These are phyloP conservation scores for Reticulascus tulasneorum DNA, from an alignment of 2,329 filamentous ascomycete species.

Conservation along the genomic window DNA sequence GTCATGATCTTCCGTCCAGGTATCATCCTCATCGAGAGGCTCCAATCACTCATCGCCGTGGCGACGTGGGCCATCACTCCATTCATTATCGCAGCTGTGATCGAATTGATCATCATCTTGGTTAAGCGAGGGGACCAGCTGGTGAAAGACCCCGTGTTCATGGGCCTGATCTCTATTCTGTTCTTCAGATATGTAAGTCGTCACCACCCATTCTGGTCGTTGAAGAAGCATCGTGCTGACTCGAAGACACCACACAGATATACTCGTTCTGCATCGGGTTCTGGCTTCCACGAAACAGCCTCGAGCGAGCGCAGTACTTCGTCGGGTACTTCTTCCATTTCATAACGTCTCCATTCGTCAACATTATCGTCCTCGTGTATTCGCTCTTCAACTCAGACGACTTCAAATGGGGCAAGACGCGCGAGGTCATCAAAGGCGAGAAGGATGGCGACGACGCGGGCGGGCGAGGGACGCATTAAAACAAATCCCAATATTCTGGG, in stretches of 20 bases:
- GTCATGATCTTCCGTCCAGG: conserved; percentile 42
- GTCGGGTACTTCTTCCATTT: conserved; percentile 33
- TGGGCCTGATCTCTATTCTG: conserved; percentile 32
- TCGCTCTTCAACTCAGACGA: conserved; percentile 39
- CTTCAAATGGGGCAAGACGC: conserved; percentile 44
- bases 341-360: conserved; percentile 35
- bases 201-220: neutral
- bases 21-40: conserved; percentile 36
- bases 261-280: conserved; percentile 39
- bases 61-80: conserved; percentile 42
- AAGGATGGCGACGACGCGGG: conserved; percentile 17
- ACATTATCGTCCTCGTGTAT: conserved; percentile 37
- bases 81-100: conserved; percentile 38
- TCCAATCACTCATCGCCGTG: conserved; percentile 42
- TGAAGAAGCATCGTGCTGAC: conserved; percentile 3
- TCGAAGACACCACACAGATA: conserved; percentile 22
- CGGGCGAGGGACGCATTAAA: conserved; percentile 16
- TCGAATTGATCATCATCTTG: conserved; percentile 31
- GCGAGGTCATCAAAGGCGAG: conserved; percentile 28
- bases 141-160: conserved; percentile 30
- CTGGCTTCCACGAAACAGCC: conserved; percentile 34
- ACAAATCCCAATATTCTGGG: no score
- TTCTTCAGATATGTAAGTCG: conserved; percentile 36
- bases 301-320: conserved; percentile 34
- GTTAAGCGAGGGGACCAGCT: conserved; percentile 25